Base-by-base conservation (phyloP, 208 protist species). In the Leptomonas pyrrhocoris region DNA sequence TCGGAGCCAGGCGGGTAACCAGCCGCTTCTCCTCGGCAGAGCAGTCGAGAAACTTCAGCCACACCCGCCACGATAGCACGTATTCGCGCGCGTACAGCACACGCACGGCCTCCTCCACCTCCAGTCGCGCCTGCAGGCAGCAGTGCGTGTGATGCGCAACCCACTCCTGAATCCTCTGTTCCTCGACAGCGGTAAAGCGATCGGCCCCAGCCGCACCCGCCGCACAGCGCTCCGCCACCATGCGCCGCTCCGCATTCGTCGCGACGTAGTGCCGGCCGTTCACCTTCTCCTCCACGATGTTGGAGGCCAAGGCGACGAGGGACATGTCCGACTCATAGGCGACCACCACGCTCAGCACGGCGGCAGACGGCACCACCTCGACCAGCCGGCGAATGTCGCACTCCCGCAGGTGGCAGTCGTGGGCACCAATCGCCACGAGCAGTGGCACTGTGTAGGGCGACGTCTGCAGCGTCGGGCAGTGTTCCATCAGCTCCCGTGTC, bases 381-480 rank as follows among this genome's bases (percentile, higher is more conserved):
- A 72, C 64, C 45, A 94, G 83, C 21, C 88, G 86, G 23, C 76
- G 82, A 46, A 93, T 79, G 66, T 96, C 88, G 49, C 73, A 70
- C 73, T 87, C 87, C 31, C 83, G 78, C 38, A 80, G 65, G 66
- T 88, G 85, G 74, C 80, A 92, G 48, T 81, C 74, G 64, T 93
- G 85, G 12, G 89, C 87, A 31, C 92, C 92, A 30, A 96, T 81
- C 9, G 89, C 87, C 11, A 94, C 57, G 19, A 93, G 72, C 56
- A 96, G 72, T 28, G 92, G 84, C 16, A 85, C 63, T 11, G 92
- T 92, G 38, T 58, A 80, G 25, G 72, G 54, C 6, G 91, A 94
- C 0, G 86, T 73, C 48, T 59, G 61, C 49, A 96, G 71, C 1
- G 64, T 74, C 6, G 92, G 86, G 42, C 54, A 83, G 79, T 86